Base-by-base conservation (phyloP, 2,329 filamentous ascomycete genomes). In the Aspergillus pseudoviridinutans region DNA sequence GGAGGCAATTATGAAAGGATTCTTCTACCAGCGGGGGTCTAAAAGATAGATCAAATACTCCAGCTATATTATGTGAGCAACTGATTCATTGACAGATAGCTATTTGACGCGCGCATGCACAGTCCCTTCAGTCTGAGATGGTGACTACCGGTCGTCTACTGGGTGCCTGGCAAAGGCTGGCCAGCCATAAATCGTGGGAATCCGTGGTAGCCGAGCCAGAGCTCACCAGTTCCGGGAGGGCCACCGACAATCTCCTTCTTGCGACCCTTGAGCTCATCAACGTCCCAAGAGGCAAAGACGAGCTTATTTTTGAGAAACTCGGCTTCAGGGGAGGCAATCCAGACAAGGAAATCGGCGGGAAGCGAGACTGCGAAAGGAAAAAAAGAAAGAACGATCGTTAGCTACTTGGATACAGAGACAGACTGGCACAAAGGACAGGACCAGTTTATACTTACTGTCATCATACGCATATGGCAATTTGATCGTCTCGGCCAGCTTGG, bases 251-350 rank as follows among this genome's bases (percentile, higher is more conserved):
- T 68, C 38, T 63, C 61, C 6, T 61, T 54, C 41, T 54, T 57
- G 28, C 53, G 58, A 44, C 38, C 56, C 50, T 65, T 68, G 47
- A 76, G 57, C 58, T 78, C 75, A 50, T 74, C 68, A 7, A 78
- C 72, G 61, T 78, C 76, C 74, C 74, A 77, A 41, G 70, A 64
- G 1, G 67, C 64, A 64, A 68, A 74, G 17, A 76, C 58, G 58
- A 67, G 72, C 22, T 72, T 66, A 1, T 74, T 75, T 58, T 70
- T 69, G 27, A 78, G 57, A 50, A 77, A 78, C 1, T 66, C 65
- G 4, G 74, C 73, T 63, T 79, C 73, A 4, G 68, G 61, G 14
- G 65, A 68, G 2, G 71, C 70, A 27, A 74, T 59, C 76, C 76
- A 79, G 5, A 78, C 67, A 22, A 58, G 61, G 50, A 71, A 71